Evolutionary conservation across 768 basidiomycete species (phyloP), one percentile per base, ranked within the genome.

Genomic region (Phanerochaete carnosa): DNA sequence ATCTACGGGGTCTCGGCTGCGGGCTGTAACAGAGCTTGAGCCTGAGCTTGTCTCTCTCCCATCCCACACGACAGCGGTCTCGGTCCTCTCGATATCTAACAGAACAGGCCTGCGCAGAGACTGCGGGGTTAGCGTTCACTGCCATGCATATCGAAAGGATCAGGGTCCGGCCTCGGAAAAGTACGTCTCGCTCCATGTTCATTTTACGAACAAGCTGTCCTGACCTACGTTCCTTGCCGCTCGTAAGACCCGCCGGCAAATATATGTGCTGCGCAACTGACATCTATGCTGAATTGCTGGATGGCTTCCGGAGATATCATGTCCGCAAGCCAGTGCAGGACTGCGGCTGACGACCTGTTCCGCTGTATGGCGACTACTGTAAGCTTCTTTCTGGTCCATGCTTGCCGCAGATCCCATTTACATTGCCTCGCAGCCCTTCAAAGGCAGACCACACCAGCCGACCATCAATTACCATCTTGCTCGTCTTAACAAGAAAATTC

Each of bases 381-480:
- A 55, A 69, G 91, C 59, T 50, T 56, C n/a, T 52, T 59, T 55
- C 57, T 23, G 13, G 50, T 55, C 47, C 45, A 7, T 47, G 28
- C 30, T 58, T 26, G 28, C n/a, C 19, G 1, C 32, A 32, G 25
- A 60, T 8, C 39, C 11, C 19, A 19, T 43, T 43, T 19, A 43
- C 39, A 43, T 4, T 43, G 39, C 39, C 15, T 25, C 59, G 37
- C 69, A 94, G 92, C 87, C 89, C 12, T 78, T 86, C 69, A 79
- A 81, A 52, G 84, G 84, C 62, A 91, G 87, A 70, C 73, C 74
- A 46, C 90, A 87, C 55, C 82, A 80, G 69, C 83, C 93, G 33
- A 86, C 89, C 33, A 94, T 95, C 77, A 95, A 95, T 74, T 95
- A 92, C 72, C 92, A 94, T 73, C 84, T 95, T 65, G 87, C 90